A percentile compares a stretch with the other conserved stretches of the same genome.
Evolutionary conservation across 2,329 filamentous ascomycete genomes (phyloP).

Genomic region (Aciculosporium take): DNA sequence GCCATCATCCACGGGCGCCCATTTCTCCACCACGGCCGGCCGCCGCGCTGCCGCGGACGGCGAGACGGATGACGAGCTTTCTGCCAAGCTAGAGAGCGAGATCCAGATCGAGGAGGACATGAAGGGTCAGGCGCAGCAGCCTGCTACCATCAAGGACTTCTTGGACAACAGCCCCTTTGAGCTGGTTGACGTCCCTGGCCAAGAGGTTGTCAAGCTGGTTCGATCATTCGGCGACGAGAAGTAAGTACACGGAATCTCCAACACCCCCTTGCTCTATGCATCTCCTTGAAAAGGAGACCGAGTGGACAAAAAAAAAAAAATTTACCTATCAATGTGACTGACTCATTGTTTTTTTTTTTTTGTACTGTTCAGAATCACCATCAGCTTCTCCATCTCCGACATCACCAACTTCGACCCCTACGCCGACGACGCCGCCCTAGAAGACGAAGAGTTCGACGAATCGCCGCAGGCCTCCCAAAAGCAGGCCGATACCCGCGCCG

Average conservation of each 20-base stretch:
- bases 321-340: too few species aligned
- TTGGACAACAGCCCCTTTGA: slow-evolving; percentile 74
- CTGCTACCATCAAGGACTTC: slow-evolving; percentile 73
- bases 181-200: slow-evolving; percentile 66
- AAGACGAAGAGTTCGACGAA: slow-evolving; percentile 26
- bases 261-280: not conserved
- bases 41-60: slow-evolving; percentile 25
- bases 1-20: slow-evolving; percentile 22
- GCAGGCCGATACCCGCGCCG: slow-evolving; percentile 36
- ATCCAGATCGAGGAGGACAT: slow-evolving; percentile 72
- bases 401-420: slow-evolving; percentile 26
- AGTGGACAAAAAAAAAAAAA: not conserved
- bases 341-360: not conserved
- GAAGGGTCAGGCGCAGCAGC: slow-evolving; percentile 55
- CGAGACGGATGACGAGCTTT: slow-evolving; percentile 63
- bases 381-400: slow-evolving; percentile 29
- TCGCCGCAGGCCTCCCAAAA: slow-evolving; percentile 38
- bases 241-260: slow-evolving; percentile 32
- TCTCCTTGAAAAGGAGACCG: not conserved
- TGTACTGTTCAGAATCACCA: slow-evolving; percentile 31
- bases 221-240: slow-evolving; percentile 79
- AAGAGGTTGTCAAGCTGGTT: slow-evolving; percentile 76
- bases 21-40: slow-evolving; percentile 32
- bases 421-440: slow-evolving; percentile 23
- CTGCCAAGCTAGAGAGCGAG: slow-evolving; percentile 74